Evolutionary conservation across 192 early-diverging fungal species (phyloP), one percentile per base, ranked within the genome.

Genomic region (Dissophora ornata): DNA sequence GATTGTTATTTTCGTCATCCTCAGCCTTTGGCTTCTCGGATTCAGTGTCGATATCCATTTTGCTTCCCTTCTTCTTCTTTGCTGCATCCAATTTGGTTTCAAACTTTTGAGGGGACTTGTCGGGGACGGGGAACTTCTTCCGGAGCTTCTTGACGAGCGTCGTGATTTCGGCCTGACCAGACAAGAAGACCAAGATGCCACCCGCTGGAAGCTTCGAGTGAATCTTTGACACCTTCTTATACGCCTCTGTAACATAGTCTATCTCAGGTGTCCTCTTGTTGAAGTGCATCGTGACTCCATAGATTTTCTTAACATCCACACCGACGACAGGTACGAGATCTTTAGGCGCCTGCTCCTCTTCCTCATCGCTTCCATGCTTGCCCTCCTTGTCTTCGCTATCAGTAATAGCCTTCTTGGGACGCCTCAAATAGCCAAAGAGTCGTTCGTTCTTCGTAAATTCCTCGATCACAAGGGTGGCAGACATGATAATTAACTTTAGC

Each of bases 401-500:
- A n/a, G 41, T 32, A 21, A 45, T 19, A 1, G 55, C 25, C 56
- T 62, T 77, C 32, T 67, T 67, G 24, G 50, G 28, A 0, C 41
- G 28, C 54, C 46, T 47, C 21, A 32, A 4, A 24, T 56, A n/a
- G 16, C 73, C 73, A 57, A 77, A 77, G 22, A 99, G 83, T 3
- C 86, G 80, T 28, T 79, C 78, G 81, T 98, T 98, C 56, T 85
- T 82, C 32, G 91, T 94, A 79, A 99, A 98, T 79, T 98, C 98
- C 63, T 96, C 92, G 0, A 99, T 95, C n/a, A 95, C 88, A 60
- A 99, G 81, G 0, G 98, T 99, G 44, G 98, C 98, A 55, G 91
- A 93, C 98, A 99, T 99, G 63, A 99, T 97, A n/a, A 99, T 85
- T 45, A 99, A 80, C 80, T 93, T 92, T 5, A 99, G 83, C 18